Evolutionary conservation across 192 early-diverging fungal species (phyloP), one percentile per base, ranked within the genome.

Genomic region (Linnemannia zychae): DNA sequence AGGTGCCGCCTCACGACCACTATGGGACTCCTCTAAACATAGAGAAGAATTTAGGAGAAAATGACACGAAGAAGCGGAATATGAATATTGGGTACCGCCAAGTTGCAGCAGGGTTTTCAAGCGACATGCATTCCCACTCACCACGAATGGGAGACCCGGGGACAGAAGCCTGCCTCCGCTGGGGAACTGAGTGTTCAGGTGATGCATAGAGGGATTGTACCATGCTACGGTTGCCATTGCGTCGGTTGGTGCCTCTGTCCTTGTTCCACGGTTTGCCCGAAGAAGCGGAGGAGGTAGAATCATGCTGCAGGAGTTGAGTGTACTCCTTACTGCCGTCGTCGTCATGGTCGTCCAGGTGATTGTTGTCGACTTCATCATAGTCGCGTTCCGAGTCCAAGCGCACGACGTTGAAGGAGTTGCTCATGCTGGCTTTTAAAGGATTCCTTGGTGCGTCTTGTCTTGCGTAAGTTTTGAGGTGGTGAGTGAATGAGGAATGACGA

Each of bases 131-230:
- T 7, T 34, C 7, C 17, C 22, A 67, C 70, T n/a, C 57, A 76
- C 81, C 72, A 18, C n/a, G n/a, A 9, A 67, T 63, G 15, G 77
- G 67, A 22, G 73, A 66, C n/a, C 44, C 76, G 48, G 82, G 76
- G 9, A 84, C 40, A 40, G 82, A 79, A 20, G 76, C 37, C 44
- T 78, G 73, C 28, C 73, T 78, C 7, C 73, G 52, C n/a, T 75
- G 76, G 6, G 75, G 33, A n/a, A 50, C 17, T 12, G 72, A 4
- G 15, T 71, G 47, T 49, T 78, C 75, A 3, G 82, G 73, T n/a
- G 82, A 78, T 6, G 77, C 73, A 31, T 84, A 84, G 4, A 84
- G 31, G 0, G 81, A 84, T 22, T 84, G 75, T 24, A 74, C 71
- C 71, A 84, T 84, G 31, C 66, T 74, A 13, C 63, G 73, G 22